These are phyloP conservation scores for Hyphodiscus hymeniophilus DNA, from an alignment of 495 filamentous ascomycete species.

Conservation along the genomic window DNA sequence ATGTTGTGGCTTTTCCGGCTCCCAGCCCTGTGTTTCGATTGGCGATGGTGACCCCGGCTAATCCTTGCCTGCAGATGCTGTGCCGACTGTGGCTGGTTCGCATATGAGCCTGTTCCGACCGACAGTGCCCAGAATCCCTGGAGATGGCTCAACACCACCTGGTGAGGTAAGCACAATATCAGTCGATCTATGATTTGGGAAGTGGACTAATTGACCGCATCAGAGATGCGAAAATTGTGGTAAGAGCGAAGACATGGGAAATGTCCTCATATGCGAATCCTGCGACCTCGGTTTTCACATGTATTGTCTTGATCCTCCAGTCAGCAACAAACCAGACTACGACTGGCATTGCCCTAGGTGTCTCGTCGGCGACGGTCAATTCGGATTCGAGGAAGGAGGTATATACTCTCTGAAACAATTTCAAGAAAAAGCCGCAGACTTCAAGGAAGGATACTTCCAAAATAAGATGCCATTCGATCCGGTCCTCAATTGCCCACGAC, in stretches of 20 bases:
- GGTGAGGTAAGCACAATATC: conserved; percentile 58
- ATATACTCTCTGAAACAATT: conserved; percentile 95
- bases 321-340: conserved; percentile 68
- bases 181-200: not conserved
- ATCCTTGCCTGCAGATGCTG: conserved; percentile 51
- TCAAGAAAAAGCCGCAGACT: conserved; percentile 89
- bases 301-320: conserved; percentile 77
- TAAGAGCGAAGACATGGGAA: conserved; percentile 61
- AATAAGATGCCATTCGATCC: conserved; percentile 87
- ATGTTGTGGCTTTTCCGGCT: not conserved
- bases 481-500: conserved; percentile 64
- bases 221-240: conserved; percentile 82
- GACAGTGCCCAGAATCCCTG: conserved; percentile 59
- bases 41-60: conserved; percentile 31
- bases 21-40: conserved; percentile 11
- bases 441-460: conserved; percentile 90
- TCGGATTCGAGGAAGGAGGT: conserved; percentile 95
- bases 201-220: conserved; percentile 25
- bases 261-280: conserved; percentile 80
- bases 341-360: conserved; percentile 98
- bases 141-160: conserved; percentile 56
- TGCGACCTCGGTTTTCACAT: conserved; percentile 88
- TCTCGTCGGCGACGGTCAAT: conserved; percentile 92
- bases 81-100: conserved; percentile 86
- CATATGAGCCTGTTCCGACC: conserved; percentile 94